A percentile compares a stretch with the other conserved stretches of the same genome.
These are phyloP conservation scores for Rossbeevera mucosa DNA, from an alignment of 768 basidiomycete genomes.

Conservation along the genomic window DNA sequence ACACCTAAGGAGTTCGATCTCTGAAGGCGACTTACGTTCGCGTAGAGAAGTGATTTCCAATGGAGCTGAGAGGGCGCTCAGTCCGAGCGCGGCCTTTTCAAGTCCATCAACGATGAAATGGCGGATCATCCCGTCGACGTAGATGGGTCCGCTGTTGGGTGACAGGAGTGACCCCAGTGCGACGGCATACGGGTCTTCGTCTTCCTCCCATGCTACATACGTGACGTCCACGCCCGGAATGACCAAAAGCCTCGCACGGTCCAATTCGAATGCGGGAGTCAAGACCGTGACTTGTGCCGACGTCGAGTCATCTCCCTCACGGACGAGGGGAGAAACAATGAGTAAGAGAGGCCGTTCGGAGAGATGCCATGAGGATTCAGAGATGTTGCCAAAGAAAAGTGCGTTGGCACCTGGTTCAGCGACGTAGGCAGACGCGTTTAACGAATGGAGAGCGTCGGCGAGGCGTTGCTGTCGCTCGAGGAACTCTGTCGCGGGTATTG, in stretches of 20 bases:
- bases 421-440: constrained; percentile 65
- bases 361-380: constrained; percentile 55
- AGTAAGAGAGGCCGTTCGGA: constrained; percentile 79
- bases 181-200: constrained; percentile 59
- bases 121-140: constrained; percentile 57
- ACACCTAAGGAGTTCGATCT: constrained; percentile 68
- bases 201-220: constrained; percentile 63
- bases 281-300: constrained; percentile 52
- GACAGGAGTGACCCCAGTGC: constrained; percentile 33
- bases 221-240: constrained; percentile 45
- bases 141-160: constrained; percentile 37
- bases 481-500: constrained; percentile 47
- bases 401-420: constrained; percentile 75
- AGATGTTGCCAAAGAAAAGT: constrained; percentile 70
- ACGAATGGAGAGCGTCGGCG: constrained; percentile 42
- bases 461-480: constrained; percentile 50
- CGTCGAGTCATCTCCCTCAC: constrained; percentile 30
- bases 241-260: constrained; percentile 57
- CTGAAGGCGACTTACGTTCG: constrained; percentile 69
- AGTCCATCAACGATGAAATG: constrained; percentile 66
- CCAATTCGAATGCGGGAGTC: constrained; percentile 73
- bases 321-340: constrained; percentile 45
- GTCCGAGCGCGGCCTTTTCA: constrained; percentile 37
- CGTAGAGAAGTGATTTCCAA: constrained; percentile 54
- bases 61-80: constrained; percentile 47